Percentiles rank a stretch among this genome's conserved stretches.
phyloP scores from a whole-genome alignment of 2,329 filamentous ascomycete species.

The Zasmidium cellare region DNA sequence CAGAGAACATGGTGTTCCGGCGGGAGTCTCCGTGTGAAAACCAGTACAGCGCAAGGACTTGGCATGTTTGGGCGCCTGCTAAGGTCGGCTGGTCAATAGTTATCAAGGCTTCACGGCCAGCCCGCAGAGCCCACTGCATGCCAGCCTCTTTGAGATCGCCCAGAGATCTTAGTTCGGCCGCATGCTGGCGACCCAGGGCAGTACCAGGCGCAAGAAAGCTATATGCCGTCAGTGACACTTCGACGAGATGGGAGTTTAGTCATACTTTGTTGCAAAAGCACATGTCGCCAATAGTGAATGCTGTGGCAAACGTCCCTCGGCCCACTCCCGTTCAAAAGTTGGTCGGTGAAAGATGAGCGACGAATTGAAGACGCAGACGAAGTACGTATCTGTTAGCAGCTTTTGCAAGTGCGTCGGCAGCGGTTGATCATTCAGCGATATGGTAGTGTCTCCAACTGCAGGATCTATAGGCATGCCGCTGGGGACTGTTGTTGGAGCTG shows the following conservation, averaged over 20 bases:
- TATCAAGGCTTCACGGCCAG: constrained; percentile 4
- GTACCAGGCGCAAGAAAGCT: not conserved
- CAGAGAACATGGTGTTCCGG: constrained; percentile 2
- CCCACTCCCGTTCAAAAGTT: not conserved
- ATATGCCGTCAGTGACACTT: not conserved
- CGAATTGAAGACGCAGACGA: constrained; percentile 6
- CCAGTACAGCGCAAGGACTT: not conserved
- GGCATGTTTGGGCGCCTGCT: constrained; percentile 3
- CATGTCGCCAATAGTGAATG: not conserved
- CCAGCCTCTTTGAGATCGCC: not conserved
- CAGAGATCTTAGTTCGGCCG: not conserved
- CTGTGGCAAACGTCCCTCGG: not conserved
- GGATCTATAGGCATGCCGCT: not conserved
- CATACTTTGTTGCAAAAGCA: constrained; percentile 6
- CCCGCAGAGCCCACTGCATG: not conserved
- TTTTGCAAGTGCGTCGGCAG: not conserved
- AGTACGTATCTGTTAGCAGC: constrained; percentile 1
- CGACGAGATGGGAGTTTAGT: not conserved
- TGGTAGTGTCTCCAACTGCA: not conserved
- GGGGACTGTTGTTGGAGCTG: not conserved
- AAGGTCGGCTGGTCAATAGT: constrained; percentile 1
- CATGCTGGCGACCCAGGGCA: not conserved
- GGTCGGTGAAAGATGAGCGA: constrained; percentile 3
- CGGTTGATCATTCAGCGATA: not conserved
- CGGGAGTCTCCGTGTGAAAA: not conserved